These are phyloP conservation scores for Tylopilus vinaceipallidus DNA, from an alignment of 768 basidiomycete species.

Conservation along the genomic window DNA sequence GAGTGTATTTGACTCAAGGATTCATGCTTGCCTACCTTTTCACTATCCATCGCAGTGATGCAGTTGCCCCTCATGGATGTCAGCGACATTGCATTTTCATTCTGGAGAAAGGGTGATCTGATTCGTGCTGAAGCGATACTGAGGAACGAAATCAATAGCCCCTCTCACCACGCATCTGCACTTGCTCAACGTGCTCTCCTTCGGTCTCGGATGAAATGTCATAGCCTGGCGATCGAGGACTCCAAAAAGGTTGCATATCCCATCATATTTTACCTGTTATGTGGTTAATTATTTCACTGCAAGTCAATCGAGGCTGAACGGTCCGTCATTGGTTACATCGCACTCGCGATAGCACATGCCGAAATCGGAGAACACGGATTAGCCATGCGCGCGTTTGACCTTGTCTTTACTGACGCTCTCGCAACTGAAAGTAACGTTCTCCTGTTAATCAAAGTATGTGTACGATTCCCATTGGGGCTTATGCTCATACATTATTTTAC, in stretches of 20 bases:
- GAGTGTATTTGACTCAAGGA: too few relatives aligned
- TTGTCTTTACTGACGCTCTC: background rate
- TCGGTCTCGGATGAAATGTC: background rate
- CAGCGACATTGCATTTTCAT: background rate
- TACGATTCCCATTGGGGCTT: too few relatives aligned
- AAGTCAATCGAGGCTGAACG: slow-evolving; percentile 9
- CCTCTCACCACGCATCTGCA: background rate
- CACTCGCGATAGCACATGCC: background rate
- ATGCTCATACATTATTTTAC: too few relatives aligned
- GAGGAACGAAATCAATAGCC: background rate
- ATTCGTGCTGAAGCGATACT: background rate
- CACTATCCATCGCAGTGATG: background rate
- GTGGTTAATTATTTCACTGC: background rate
- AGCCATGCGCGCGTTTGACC: slow-evolving; percentile 9
- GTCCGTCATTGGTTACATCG: slow-evolving; percentile 14
- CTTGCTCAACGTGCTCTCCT: slow-evolving; percentile 2
- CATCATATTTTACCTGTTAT: fast-evolving
- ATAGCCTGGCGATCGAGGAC: background rate
- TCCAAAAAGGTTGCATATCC: background rate
- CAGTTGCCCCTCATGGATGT: slow-evolving; percentile 2
- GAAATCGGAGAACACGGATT: background rate
- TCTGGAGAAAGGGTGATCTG: background rate
- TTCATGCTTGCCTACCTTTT: background rate
- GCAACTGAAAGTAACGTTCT: slow-evolving; percentile 5
- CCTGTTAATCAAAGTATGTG: slow-evolving; percentile 10